Percentiles rank a stretch among this genome's conserved stretches.
Evolutionary conservation across 768 basidiomycete genomes (phyloP).

Genomic region (Termitomyces sp.): DNA sequence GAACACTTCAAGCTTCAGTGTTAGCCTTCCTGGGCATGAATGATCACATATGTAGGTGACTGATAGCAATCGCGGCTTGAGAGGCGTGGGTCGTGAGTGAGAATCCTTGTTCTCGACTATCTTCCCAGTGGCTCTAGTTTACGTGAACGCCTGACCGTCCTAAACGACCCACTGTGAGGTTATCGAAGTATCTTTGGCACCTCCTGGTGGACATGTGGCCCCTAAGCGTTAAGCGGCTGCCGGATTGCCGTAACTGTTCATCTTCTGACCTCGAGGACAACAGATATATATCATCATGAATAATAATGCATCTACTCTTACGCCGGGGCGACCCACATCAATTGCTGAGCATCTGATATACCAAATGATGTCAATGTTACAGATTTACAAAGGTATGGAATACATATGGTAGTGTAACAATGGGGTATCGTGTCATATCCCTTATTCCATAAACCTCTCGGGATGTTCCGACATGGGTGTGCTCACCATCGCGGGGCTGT

Average conservation of each 20-base stretch:
- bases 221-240: background rate
- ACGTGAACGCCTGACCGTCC: slow-evolving; percentile 2
- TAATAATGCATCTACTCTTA: background rate
- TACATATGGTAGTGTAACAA: background rate
- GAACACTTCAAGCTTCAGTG: background rate
- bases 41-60: background rate
- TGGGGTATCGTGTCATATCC: background rate
- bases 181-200: slow-evolving; percentile 1
- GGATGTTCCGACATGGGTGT: slow-evolving; percentile 38
- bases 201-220: slow-evolving; percentile 1
- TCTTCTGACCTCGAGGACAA: slow-evolving; percentile 1
- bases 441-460: slow-evolving; percentile 26
- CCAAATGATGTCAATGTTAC: background rate
- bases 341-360: background rate
- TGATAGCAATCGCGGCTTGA: background rate
- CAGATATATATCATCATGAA: background rate
- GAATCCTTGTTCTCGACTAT: background rate
- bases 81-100: background rate
- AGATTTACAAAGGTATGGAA: background rate
- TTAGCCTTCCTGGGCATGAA: background rate
- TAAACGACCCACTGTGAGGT: background rate
- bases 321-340: background rate
- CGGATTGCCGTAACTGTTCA: slow-evolving; percentile 5
- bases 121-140: slow-evolving; percentile 2
- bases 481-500: slow-evolving; percentile 36